A percentile compares a stretch with the other conserved stretches of the same genome.
phyloP scores from a whole-genome alignment of 805 yeast species.

The Zygotorulaspora florentina region DNA sequence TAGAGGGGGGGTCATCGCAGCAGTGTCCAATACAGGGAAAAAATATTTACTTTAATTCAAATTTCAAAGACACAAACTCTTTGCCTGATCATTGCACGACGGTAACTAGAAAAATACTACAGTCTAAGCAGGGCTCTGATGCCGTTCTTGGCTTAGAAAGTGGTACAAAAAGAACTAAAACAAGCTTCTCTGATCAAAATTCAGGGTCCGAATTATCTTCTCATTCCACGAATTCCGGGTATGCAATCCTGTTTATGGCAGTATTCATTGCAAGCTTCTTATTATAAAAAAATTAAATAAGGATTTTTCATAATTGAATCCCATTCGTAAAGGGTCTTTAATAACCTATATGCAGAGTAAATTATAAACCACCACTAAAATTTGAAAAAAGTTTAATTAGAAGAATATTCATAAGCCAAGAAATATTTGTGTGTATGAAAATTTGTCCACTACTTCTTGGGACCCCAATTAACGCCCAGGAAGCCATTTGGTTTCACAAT shows the following conservation, averaged over 20 bases:
- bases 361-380: not conserved
- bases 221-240: conserved; percentile 9
- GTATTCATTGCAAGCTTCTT: conserved; percentile 24
- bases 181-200: conserved; percentile 9
- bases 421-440: not conserved
- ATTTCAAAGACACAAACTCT: not conserved
- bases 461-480: conserved; percentile 85
- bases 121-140: not conserved
- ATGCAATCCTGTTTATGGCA: conserved; percentile 20
- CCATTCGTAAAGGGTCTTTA: not conserved
- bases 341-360: not conserved
- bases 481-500: conserved; percentile 52
- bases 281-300: not conserved
- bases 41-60: conserved; percentile 22
- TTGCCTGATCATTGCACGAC: not conserved
- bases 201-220: conserved; percentile 7
- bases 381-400: not conserved
- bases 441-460: conserved; percentile 46
- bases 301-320: not conserved
- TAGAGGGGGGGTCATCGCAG: conserved; percentile 36
- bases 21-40: conserved; percentile 28
- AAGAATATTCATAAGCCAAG: not conserved
- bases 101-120: not conserved
- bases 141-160: not conserved
- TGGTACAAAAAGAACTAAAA: not conserved